phyloP scores from a whole-genome alignment of 2,329 filamentous ascomycete genomes.

The Diaporthe citri region DNA sequence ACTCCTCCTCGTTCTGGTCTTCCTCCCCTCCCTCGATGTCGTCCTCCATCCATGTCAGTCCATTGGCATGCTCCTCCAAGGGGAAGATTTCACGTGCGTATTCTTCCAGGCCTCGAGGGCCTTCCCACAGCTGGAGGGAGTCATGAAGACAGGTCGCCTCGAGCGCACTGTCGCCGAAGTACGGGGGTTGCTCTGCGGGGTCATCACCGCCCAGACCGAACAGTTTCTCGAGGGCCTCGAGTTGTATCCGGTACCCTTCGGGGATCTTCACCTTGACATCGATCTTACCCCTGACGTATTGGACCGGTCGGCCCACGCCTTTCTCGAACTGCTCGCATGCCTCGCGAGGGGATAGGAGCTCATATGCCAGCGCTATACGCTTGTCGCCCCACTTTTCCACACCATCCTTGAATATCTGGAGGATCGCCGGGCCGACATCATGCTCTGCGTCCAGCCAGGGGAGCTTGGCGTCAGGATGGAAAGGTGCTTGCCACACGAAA shows the following conservation, averaged over 20 bases:
- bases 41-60: constrained; percentile 89
- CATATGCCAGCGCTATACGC: constrained; percentile 89
- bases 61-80: constrained; percentile 94
- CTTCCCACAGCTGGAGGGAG: constrained; percentile 89
- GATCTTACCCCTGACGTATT: constrained; percentile 83
- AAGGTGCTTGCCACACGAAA: constrained; percentile 93
- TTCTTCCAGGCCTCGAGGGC: constrained; percentile 89
- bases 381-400: constrained; percentile 83
- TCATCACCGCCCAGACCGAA: constrained; percentile 66
- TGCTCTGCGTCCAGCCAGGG: constrained; percentile 98
- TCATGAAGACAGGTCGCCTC: constrained; percentile 77
- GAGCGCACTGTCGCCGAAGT: constrained; percentile 70
- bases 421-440: constrained; percentile 90
- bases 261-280: constrained; percentile 89
- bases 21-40: constrained; percentile 50
- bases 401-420: constrained; percentile 97
- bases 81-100: constrained; percentile 96
- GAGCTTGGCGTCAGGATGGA: constrained; percentile 88
- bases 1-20: constrained; percentile 37
- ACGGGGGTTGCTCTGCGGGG: constrained; percentile 69
- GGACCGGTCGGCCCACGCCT: constrained; percentile 82
- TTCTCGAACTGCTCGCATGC: constrained; percentile 84
- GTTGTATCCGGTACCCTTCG: constrained; percentile 87
- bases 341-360: constrained; percentile 86
- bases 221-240: constrained; percentile 76